phyloP scores from a whole-genome alignment of 805 yeast genomes.

The Starmerella bombi region DNA sequence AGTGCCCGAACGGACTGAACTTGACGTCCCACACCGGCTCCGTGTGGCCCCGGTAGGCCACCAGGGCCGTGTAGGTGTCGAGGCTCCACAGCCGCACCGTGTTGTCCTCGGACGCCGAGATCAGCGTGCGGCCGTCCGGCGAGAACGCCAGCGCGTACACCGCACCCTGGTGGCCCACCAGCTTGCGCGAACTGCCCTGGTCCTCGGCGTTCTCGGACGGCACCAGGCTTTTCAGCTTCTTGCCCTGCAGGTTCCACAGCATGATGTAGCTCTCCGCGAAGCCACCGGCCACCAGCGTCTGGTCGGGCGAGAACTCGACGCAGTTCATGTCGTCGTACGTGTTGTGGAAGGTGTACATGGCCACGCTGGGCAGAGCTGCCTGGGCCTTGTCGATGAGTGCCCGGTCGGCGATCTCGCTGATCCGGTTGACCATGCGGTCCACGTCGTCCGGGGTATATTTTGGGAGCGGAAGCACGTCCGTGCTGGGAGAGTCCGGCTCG shows the following conservation, averaged over 20 bases:
- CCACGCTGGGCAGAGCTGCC: constrained; percentile 81
- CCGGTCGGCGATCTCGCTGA: constrained; percentile 69
- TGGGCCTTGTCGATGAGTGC: constrained; percentile 49
- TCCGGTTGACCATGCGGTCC: constrained; percentile 60
- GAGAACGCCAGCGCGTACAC: constrained; percentile 83
- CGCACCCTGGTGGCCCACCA: constrained; percentile 89
- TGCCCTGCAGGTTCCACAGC: constrained; percentile 87
- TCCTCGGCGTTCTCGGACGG: constrained; percentile 17
- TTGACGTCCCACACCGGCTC: constrained; percentile 97
- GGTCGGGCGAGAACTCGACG: constrained; percentile 74
- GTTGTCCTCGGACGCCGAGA: constrained; percentile 81
- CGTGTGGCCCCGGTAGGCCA: constrained; percentile 89
- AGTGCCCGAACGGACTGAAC: constrained; percentile 90
- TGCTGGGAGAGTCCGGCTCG: constrained; percentile 44
- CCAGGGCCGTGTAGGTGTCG: constrained; percentile 79
- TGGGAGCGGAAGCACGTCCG: constrained; percentile 75
- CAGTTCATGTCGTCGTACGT: constrained; percentile 82
- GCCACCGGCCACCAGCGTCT: constrained; percentile 81
- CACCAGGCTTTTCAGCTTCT: constrained; percentile 41
- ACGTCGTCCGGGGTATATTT: constrained; percentile 67
- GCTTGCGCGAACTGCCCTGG: constrained; percentile 30
- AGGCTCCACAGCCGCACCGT: constrained; percentile 88
- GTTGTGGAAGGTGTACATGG: constrained; percentile 97
- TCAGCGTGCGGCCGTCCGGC: constrained; percentile 71
- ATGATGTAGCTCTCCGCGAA: constrained; percentile 85